Evolutionary conservation across 257 asterid species (phyloP).

Genomic region (Solanum etuberosum): DNA sequence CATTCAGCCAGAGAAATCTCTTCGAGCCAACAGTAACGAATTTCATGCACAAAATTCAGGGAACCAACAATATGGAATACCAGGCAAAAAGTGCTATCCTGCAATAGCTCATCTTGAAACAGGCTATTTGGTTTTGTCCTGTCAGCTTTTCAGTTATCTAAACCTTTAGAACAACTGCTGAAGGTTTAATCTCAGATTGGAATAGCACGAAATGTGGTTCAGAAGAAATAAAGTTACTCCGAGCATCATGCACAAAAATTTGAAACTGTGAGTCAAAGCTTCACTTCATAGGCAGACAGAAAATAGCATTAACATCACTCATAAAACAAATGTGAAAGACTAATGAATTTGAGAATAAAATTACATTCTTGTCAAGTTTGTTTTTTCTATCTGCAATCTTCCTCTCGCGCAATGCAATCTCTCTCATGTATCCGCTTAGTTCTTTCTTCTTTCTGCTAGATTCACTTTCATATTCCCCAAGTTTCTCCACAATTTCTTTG

Average conservation of each 20-base stretch:
- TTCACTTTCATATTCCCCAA: slow-evolving; percentile 64
- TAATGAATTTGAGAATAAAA: not conserved
- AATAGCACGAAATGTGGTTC: not conserved
- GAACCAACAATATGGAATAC: not conserved
- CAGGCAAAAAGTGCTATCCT: not conserved
- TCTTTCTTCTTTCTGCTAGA: slow-evolving; percentile 65
- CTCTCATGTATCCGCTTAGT: slow-evolving; percentile 68
- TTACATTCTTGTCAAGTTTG: slow-evolving; percentile 71
- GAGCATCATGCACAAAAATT: not conserved
- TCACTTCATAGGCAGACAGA: not conserved
- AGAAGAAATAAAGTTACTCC: not conserved
- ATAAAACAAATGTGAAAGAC: not conserved
- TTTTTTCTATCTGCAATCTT: slow-evolving; percentile 65
- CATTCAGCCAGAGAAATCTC: not conserved
- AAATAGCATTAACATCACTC: not conserved
- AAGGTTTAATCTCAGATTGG: not conserved
- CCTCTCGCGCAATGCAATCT: slow-evolving; percentile 59
- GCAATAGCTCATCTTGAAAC: not conserved
- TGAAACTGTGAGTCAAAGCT: not conserved
- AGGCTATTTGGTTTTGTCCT: not conserved
- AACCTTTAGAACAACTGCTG: not conserved
- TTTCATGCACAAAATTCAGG: not conserved
- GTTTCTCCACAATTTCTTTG: slow-evolving; percentile 72
- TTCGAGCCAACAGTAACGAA: not conserved
- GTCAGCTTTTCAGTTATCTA: not conserved